Evolutionary conservation across 2,329 filamentous ascomycete genomes (phyloP).

Genomic region (Talaromyces pinophilus): DNA sequence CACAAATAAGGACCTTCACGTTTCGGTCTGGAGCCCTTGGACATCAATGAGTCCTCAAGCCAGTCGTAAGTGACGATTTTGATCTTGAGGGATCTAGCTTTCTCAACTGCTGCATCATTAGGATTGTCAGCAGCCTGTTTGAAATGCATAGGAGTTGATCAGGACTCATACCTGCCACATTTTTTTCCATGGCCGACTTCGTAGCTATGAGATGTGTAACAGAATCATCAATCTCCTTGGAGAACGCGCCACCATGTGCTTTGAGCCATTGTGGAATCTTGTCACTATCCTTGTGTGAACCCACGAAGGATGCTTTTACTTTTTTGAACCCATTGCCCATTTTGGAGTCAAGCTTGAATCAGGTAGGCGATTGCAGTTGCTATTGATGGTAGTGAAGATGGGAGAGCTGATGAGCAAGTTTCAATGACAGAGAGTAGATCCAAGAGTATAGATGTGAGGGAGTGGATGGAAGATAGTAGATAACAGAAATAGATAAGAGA

Average conservation of each 20-base stretch:
- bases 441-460: neutral
- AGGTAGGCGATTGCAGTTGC: neutral
- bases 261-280: constrained; percentile 68
- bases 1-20: constrained; percentile 38
- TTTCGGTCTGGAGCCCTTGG: constrained; percentile 38
- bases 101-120: constrained; percentile 38
- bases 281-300: constrained; percentile 57
- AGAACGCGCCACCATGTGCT: constrained; percentile 62
- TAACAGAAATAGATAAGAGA: neutral
- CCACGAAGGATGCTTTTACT: constrained; percentile 59
- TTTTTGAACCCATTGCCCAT: constrained; percentile 54
- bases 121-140: neutral
- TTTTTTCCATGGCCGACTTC: constrained; percentile 59
- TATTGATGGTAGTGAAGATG: neutral
- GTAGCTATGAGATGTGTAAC: constrained; percentile 75
- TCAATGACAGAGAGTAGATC: neutral
- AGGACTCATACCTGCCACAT: constrained; percentile 41
- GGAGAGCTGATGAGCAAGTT: neutral
- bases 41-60: constrained; percentile 48
- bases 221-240: constrained; percentile 50
- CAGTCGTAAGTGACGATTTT: constrained; percentile 52
- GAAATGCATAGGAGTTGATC: neutral
- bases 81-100: constrained; percentile 42
- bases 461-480: neutral
- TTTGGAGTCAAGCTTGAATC: neutral